phyloP scores from a whole-genome alignment of 805 yeast species.

The Spathaspora girioi region DNA sequence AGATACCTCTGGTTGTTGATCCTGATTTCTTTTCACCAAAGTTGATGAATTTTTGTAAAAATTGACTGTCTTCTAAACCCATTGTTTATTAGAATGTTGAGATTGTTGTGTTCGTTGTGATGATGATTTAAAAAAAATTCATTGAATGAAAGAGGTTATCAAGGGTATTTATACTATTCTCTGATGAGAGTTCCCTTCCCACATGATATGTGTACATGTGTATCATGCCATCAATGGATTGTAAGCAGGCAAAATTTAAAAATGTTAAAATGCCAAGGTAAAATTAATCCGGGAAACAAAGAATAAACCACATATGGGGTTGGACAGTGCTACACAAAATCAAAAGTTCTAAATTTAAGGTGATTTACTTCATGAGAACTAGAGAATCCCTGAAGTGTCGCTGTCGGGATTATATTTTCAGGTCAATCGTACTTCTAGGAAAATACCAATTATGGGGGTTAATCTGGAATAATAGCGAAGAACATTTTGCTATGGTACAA shows the following conservation, averaged over 20 bases:
- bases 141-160: neutral
- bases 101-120: neutral
- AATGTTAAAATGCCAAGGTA: neutral
- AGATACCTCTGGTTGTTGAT: constrained; percentile 37
- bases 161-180: neutral
- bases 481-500: too few relatives aligned
- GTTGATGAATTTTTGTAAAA: constrained; percentile 33
- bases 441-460: too few relatives aligned
- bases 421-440: too few relatives aligned
- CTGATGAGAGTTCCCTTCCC: neutral
- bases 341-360: too few relatives aligned
- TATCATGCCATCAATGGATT: neutral
- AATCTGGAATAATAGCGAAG: too few relatives aligned
- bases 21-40: constrained; percentile 47
- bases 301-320: neutral
- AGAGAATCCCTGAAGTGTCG: too few relatives aligned
- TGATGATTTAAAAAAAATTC: neutral
- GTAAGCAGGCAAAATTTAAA: neutral
- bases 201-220: neutral
- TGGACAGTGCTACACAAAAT: too few relatives aligned
- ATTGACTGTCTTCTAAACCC: constrained; percentile 37
- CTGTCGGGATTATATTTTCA: too few relatives aligned
- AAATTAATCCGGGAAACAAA: neutral
- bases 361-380: too few relatives aligned
- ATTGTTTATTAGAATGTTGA: constrained; percentile 12